Conservation (phyloP, 2,329 filamentous ascomycete genomes). For the Alternaria sp. region DNA sequence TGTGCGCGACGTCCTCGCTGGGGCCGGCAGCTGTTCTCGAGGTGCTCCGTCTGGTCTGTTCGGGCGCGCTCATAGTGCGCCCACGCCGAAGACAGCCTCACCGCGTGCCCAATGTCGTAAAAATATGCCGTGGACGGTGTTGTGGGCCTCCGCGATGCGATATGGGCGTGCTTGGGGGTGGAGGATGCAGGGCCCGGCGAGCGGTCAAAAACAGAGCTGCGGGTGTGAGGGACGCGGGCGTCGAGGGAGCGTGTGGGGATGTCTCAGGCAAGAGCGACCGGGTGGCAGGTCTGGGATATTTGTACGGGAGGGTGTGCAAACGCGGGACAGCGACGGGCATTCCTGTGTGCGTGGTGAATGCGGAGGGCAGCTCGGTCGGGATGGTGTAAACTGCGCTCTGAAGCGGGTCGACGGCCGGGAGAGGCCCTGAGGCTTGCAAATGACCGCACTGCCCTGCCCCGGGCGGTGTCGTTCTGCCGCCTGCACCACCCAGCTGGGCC, state of each 20-base stretch:
- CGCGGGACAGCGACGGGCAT: slow-evolving; percentile 25
- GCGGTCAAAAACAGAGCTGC: slow-evolving; percentile 37
- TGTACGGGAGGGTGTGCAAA: slow-evolving; percentile 11
- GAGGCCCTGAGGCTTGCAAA: slow-evolving; percentile 25
- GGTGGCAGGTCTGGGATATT: slow-evolving; percentile 6
- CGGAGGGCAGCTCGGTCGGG: slow-evolving; percentile 12
- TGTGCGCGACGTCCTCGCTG: slow-evolving; percentile 22
- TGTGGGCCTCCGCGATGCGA: slow-evolving; percentile 22
- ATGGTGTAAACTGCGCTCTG: slow-evolving; percentile 24
- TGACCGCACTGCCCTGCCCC: slow-evolving; percentile 20
- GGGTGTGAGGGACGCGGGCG: slow-evolving; percentile 29
- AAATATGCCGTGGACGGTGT: slow-evolving; percentile 6
- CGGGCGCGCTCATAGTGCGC: slow-evolving; percentile 52
- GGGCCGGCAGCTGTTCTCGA: slow-evolving; percentile 41
- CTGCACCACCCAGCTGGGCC: neutral
- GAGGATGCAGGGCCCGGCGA: slow-evolving; percentile 28
- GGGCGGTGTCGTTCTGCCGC: slow-evolving; percentile 21
- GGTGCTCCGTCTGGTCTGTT: slow-evolving; percentile 45
- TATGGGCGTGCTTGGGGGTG: slow-evolving; percentile 16
- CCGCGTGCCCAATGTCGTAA: slow-evolving; percentile 31
- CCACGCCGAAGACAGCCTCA: slow-evolving; percentile 37
- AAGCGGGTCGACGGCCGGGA: slow-evolving; percentile 20
- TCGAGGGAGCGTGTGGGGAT: slow-evolving; percentile 23
- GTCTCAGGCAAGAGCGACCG: slow-evolving; percentile 16
- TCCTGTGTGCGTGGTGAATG: slow-evolving; percentile 7